These are phyloP conservation scores for Globisporangium sylvaticum DNA, from an alignment of 352 stramenopile species.

Conservation along the genomic window DNA sequence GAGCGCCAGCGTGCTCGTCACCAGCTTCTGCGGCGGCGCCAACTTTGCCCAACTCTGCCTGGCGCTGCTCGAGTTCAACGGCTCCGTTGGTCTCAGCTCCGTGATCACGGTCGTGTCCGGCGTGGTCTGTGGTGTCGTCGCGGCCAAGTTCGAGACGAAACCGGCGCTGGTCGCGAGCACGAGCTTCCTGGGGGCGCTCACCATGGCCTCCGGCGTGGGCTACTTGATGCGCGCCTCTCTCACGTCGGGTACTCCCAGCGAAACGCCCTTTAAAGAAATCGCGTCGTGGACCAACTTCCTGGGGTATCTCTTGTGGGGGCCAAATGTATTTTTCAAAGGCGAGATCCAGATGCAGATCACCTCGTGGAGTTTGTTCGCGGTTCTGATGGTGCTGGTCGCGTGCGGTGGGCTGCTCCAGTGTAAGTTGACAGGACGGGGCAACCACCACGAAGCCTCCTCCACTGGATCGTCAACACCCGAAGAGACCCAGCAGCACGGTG, in stretches of 20 bases:
- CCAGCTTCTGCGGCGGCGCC: neutral
- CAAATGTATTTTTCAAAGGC: neutral
- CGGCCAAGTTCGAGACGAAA: neutral
- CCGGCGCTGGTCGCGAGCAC: neutral
- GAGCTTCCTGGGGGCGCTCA: neutral
- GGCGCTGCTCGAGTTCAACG: neutral
- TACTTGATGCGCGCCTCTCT: neutral
- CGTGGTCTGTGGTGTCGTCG: neutral
- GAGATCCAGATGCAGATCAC: neutral
- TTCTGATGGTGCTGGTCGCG: neutral
- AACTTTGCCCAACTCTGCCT: neutral
- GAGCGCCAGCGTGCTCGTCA: neutral
- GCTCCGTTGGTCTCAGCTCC: neutral
- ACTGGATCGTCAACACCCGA: neutral
- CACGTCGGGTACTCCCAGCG: neutral
- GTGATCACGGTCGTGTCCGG: neutral
- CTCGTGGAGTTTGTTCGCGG: neutral
- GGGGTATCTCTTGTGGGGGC: neutral
- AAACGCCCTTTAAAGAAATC: neutral
- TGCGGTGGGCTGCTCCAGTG: neutral
- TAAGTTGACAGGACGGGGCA: neutral
- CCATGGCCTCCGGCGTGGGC: neutral
- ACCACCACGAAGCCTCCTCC: neutral
- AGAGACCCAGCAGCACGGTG: neutral
- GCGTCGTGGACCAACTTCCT: neutral